Evolutionary conservation across 768 basidiomycete species (phyloP), one percentile per base, ranked within the genome.

Genomic region (Lactifluus echinatus): DNA sequence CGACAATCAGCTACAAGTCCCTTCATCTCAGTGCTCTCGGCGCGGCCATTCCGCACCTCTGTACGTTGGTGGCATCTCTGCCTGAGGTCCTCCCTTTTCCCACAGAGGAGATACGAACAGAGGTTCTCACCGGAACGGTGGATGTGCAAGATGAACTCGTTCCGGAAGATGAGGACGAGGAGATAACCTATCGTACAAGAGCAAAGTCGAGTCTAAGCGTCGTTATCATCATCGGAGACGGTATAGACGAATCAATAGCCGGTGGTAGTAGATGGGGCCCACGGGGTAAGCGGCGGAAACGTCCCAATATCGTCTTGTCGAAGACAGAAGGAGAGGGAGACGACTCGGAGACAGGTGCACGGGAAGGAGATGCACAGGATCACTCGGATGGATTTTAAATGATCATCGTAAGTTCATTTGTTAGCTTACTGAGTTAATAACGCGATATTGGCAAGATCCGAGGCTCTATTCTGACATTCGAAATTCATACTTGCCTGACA

Each of bases 11-110:
- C 34, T 84, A 88, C 66, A 85, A 85, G 61, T 82, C 79, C 4
- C 69, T 94, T 31, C 80, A 84, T 68, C 70, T 94, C 43, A 82
- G 79, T 57, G 92, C 89, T 6, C 86, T 93, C 83, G 92, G 90
- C 24, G 92, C 92, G 4, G 90, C 93, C 1, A 93, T 94, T 56
- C 90, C 92, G 2, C 84, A 84, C 64, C 80, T 91, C 23, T 71
- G 87, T 28, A 81, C 82, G 46, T 75, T 95, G 14, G 72, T 79
- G 12, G 77, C 84, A 5, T 84, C 89, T 21, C 74, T 93, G 28
- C 87, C 89, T 0, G 74, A 78, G 2, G 82, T 85, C 47, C 75
- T 94, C 11, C 88, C 89, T 0, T 89, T 80, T 65, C 63, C 80
- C 0, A 68, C 71, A 36, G 78, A 81, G 47, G 85, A 89, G 55